Conservation (phyloP, 2,329 filamentous ascomycete genomes). For the Fusarium graminum region DNA sequence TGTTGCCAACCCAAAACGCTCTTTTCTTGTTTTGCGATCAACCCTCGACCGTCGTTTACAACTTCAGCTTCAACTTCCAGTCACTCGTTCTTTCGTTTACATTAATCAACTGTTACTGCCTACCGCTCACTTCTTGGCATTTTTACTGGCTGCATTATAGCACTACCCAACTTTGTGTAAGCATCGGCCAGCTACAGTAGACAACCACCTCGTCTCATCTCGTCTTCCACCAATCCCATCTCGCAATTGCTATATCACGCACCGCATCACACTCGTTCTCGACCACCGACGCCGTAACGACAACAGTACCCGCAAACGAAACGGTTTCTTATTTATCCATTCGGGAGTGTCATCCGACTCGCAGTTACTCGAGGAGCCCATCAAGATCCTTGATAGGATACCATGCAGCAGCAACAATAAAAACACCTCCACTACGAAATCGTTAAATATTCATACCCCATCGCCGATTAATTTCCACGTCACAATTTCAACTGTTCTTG, state of each 20-base stretch:
- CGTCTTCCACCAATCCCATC: slow-evolving; percentile 35
- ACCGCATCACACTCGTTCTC: slow-evolving; percentile 28
- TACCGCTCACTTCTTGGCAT: not conserved
- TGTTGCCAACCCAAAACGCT: slow-evolving; percentile 22
- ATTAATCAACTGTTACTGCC: not conserved
- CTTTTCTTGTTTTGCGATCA: slow-evolving; percentile 5
- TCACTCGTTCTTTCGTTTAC: slow-evolving; percentile 20
- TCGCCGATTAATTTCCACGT: not conserved
- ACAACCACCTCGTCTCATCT: slow-evolving; percentile 36
- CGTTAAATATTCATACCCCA: slow-evolving; percentile 19
- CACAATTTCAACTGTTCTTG: slow-evolving; percentile 19
- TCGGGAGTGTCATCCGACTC: slow-evolving; percentile 9
- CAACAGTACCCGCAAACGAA: slow-evolving; percentile 11
- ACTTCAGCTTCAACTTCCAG: slow-evolving; percentile 23
- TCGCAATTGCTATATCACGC: slow-evolving; percentile 28
- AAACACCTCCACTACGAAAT: slow-evolving; percentile 7
- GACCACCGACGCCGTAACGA: slow-evolving; percentile 16
- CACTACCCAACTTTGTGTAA: slow-evolving; percentile 17
- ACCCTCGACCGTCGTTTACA: slow-evolving; percentile 37
- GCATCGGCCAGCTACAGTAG: slow-evolving; percentile 11
- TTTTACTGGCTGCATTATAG: slow-evolving; percentile 18
- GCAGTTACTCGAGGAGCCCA: not conserved
- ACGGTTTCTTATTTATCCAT: slow-evolving; percentile 29
- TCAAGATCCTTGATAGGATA: not conserved
- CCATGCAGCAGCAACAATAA: slow-evolving; percentile 34